Percentiles rank a stretch among this genome's conserved stretches.
Conservation (phyloP, 1,139 yeast species). For the Oligophagozyma castellii region DNA sequence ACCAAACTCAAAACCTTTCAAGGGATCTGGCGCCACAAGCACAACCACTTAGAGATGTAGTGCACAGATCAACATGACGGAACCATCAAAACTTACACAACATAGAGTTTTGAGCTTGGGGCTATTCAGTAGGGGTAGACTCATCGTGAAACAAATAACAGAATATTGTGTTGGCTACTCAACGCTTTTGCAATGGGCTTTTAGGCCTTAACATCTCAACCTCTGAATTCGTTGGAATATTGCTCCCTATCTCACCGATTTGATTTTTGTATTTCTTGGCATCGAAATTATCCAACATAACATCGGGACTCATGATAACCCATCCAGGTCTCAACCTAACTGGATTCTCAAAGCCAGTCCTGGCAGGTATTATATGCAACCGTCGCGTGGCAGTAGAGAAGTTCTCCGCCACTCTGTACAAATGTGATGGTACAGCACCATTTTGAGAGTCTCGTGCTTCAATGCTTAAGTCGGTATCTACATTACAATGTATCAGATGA, state of each 20-base stretch:
- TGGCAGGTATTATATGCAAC: conserved; percentile 68
- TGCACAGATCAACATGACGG: no score
- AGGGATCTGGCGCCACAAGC: no score
- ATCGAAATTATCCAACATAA: conserved; percentile 56
- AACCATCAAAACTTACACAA: no score
- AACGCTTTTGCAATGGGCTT: conserved; percentile 42
- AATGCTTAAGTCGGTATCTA: conserved; percentile 77
- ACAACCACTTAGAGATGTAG: no score
- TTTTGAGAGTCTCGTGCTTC: conserved; percentile 28
- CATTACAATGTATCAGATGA: conserved; percentile 79
- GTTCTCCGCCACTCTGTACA: conserved; percentile 80
- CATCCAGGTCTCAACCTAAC: conserved; percentile 74
- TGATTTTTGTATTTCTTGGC: conserved; percentile 32
- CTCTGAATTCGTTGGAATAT: conserved; percentile 54
- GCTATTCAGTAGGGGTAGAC: no score
- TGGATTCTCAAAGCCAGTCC: conserved; percentile 47
- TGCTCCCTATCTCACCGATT: conserved; percentile 30
- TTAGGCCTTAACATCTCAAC: conserved; percentile 76
- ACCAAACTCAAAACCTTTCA: no score
- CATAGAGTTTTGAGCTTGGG: no score
- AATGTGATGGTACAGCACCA: conserved; percentile 56
- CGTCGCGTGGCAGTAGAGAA: conserved; percentile 72
- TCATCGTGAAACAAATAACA: no score
- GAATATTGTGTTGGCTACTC: no score
- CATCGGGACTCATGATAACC: conserved; percentile 83